Evolutionary conservation across 1,284 basidiomycete species (phyloP).

Genomic region (Lentinula novae-zelandiae): DNA sequence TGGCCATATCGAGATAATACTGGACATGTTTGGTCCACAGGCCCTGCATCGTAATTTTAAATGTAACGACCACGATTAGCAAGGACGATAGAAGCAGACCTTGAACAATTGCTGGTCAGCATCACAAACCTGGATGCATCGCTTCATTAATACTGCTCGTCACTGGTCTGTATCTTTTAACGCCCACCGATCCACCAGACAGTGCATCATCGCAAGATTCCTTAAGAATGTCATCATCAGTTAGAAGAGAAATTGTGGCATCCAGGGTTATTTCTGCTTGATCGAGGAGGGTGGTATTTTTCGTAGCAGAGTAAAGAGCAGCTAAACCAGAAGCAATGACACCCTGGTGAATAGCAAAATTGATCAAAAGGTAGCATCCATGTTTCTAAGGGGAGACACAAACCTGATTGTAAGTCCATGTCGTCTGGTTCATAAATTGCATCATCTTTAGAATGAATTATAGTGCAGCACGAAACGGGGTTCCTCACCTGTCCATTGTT

Average conservation of each 20-base stretch:
- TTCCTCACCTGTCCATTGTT: constrained; percentile 42
- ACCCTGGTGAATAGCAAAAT: constrained; percentile 27
- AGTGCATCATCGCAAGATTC: constrained; percentile 50
- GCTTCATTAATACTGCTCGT: background rate
- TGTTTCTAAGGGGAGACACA: background rate
- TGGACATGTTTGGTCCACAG: constrained; percentile 43
- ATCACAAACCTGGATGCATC: constrained; percentile 30
- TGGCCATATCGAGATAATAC: constrained; percentile 38
- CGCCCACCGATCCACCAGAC: constrained; percentile 24
- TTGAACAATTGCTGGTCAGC: constrained; percentile 51
- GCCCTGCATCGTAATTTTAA: constrained; percentile 24
- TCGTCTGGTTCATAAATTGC: constrained; percentile 29
- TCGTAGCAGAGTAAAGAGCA: constrained; percentile 37
- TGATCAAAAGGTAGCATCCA: background rate
- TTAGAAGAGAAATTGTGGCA: constrained; percentile 40
- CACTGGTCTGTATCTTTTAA: background rate
- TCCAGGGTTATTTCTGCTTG: constrained; percentile 51
- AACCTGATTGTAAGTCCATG: constrained; percentile 56
- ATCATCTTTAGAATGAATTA: no score
- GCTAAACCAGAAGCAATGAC: constrained; percentile 51
- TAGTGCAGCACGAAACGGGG: no score
- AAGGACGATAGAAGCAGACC: constrained; percentile 20
- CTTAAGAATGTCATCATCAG: constrained; percentile 37
- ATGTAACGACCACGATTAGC: background rate
- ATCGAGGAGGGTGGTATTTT: constrained; percentile 34